These are phyloP conservation scores for Sodiomyces alkalinus DNA, from an alignment of 2,329 filamentous ascomycete genomes.

Conservation along the genomic window DNA sequence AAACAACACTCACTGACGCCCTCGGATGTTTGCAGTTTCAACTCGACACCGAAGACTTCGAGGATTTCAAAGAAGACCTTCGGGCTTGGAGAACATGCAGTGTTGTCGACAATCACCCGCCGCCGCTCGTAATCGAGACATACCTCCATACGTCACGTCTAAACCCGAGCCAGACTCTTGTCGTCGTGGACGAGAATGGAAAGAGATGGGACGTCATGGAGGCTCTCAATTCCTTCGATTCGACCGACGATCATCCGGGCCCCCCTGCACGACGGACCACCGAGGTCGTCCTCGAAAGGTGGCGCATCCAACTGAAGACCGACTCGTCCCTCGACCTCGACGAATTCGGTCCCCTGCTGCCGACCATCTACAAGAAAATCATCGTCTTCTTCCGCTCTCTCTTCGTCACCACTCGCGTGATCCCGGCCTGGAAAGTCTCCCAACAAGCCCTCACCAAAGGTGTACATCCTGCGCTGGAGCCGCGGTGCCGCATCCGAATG, in stretches of 20 bases:
- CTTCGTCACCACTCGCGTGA: conserved; percentile 64
- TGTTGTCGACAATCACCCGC: conserved; percentile 60
- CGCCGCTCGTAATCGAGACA: conserved; percentile 77
- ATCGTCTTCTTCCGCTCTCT: conserved; percentile 89
- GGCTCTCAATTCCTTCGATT: conserved; percentile 52
- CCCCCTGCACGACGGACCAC: conserved; percentile 31
- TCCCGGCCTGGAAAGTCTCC: conserved; percentile 75
- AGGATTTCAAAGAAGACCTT: conserved; percentile 71
- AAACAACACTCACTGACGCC: neutral
- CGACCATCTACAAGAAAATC: conserved; percentile 91
- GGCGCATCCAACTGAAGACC: conserved; percentile 70
- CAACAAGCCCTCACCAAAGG: conserved; percentile 59
- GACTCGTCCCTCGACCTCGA: conserved; percentile 29
- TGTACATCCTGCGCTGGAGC: conserved; percentile 49
- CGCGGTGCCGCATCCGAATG: conserved; percentile 66
- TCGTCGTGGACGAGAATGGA: conserved; percentile 74
- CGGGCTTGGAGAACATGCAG: conserved; percentile 69
- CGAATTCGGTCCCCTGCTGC: conserved; percentile 50
- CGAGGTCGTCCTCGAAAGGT: conserved; percentile 79
- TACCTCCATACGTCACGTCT: conserved; percentile 71
- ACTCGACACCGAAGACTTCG: conserved; percentile 83
- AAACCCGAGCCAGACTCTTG: conserved; percentile 71
- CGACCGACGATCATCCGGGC: conserved; percentile 30
- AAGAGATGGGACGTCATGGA: conserved; percentile 89
- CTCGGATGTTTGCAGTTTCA: conserved; percentile 53